These are phyloP conservation scores for Saccharomycopsis babjevae DNA, from an alignment of 805 yeast genomes.

Conservation along the genomic window DNA sequence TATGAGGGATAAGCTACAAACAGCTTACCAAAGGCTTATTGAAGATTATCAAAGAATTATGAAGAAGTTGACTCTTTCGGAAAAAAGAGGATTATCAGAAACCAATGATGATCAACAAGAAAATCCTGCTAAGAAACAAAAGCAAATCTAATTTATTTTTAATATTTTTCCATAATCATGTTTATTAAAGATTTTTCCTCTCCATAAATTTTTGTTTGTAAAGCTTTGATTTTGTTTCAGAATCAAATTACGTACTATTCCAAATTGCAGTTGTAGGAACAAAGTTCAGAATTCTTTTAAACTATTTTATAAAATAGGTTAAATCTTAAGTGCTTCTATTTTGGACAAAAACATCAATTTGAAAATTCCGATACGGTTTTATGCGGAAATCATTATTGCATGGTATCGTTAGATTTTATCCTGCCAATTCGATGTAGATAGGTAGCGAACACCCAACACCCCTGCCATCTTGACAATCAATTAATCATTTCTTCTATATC, in stretches of 20 bases:
- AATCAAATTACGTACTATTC: no score
- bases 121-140: background rate
- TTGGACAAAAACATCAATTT: background rate
- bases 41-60: conserved; percentile 62
- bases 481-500: background rate
- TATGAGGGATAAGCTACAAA: conserved; percentile 61
- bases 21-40: conserved; percentile 58
- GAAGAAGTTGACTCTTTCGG: conserved; percentile 20
- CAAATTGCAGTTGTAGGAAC: no score
- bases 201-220: background rate
- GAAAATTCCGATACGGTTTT: background rate
- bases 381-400: background rate
- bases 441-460: background rate
- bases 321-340: background rate
- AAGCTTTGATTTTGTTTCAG: background rate
- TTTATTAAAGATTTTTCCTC: background rate
- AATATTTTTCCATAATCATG: background rate
- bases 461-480: background rate
- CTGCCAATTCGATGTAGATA: no score
- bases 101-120: background rate
- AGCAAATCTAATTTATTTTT: background rate
- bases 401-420: no score
- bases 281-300: no score
- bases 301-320: no score
- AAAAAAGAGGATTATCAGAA: conserved; percentile 16